phyloP scores from a whole-genome alignment of 495 filamentous ascomycete genomes.

The Penicillium pulvis region DNA sequence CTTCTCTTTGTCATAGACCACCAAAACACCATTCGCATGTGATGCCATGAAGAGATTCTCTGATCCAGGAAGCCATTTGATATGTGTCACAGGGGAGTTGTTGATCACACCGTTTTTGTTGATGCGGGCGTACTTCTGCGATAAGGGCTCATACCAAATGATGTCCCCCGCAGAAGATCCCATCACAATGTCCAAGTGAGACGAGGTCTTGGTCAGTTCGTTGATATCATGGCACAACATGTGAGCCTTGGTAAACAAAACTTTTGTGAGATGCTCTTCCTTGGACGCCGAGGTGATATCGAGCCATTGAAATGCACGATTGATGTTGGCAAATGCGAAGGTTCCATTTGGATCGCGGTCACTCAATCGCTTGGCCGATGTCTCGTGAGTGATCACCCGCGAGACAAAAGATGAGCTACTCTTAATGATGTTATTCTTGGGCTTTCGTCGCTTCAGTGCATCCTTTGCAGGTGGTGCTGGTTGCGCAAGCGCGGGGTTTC shows the following conservation, averaged over 20 bases:
- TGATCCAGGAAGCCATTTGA: constrained; percentile 92
- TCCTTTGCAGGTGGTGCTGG: constrained; percentile 62
- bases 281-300: constrained; percentile 61
- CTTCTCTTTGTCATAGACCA: constrained; percentile 98
- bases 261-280: constrained; percentile 88
- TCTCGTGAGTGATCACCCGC: constrained; percentile 88
- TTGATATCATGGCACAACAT: constrained; percentile 96
- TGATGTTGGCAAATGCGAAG: constrained; percentile 92
- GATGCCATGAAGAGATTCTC: constrained; percentile 91
- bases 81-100: constrained; percentile 77
- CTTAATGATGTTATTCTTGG: constrained; percentile 96
- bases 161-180: constrained; percentile 95
- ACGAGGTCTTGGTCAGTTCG: constrained; percentile 70
- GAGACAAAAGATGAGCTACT: constrained; percentile 98
- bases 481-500: constrained; percentile 69
- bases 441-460: constrained; percentile 77
- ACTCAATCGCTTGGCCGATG: constrained; percentile 70
- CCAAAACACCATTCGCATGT: constrained; percentile 88
- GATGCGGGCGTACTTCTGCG: constrained; percentile 90
- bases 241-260: constrained; percentile 94
- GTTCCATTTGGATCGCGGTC: constrained; percentile 78
- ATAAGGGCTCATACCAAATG: constrained; percentile 98
- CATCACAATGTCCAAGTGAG: constrained; percentile 89
- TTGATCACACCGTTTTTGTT: constrained; percentile 97
- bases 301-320: constrained; percentile 87